phyloP scores from a whole-genome alignment of 2,329 filamentous ascomycete species.

The Dothideomycetes sp. region DNA sequence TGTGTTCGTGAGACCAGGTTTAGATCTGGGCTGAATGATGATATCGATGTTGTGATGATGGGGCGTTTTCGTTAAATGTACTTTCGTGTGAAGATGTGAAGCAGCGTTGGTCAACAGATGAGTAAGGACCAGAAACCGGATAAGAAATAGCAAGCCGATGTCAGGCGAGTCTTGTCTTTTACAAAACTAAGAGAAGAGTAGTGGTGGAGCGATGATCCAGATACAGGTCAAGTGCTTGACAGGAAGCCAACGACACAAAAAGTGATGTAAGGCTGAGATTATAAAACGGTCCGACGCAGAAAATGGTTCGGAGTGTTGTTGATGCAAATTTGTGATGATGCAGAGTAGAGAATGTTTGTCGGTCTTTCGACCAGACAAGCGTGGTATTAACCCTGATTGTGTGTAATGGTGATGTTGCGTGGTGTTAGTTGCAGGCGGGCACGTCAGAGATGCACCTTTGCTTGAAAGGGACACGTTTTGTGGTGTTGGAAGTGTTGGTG shows the following conservation, averaged over 20 bases:
- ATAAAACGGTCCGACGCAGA: slow-evolving; percentile 4
- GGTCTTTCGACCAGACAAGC: slow-evolving; percentile 11
- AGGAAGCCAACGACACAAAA: slow-evolving; percentile 13
- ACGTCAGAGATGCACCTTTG: too few species aligned
- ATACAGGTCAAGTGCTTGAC: slow-evolving; percentile 7
- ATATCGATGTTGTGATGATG: slow-evolving; percentile 1
- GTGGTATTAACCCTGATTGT: too few species aligned
- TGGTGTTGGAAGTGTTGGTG: slow-evolving; percentile 10
- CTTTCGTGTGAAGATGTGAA: background rate
- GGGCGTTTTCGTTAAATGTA: too few species aligned
- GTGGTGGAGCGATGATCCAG: background rate
- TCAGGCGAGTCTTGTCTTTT: slow-evolving; percentile 2
- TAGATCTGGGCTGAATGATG: slow-evolving; percentile 9
- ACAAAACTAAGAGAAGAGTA: slow-evolving; percentile 5
- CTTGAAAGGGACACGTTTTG: too few species aligned
- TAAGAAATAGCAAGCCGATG: slow-evolving; percentile 4
- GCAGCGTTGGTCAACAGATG: background rate
- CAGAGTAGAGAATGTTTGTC: slow-evolving; percentile 10
- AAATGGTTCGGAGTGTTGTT: slow-evolving; percentile 1
- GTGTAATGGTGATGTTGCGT: background rate
- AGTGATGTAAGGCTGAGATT: slow-evolving; percentile 9
- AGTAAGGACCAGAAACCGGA: background rate
- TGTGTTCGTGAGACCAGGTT: slow-evolving; percentile 15
- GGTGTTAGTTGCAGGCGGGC: too few species aligned
- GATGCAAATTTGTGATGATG: slow-evolving; percentile 5